phyloP scores from a whole-genome alignment of 441 rosid genomes.

The Erysimum pusillum region DNA sequence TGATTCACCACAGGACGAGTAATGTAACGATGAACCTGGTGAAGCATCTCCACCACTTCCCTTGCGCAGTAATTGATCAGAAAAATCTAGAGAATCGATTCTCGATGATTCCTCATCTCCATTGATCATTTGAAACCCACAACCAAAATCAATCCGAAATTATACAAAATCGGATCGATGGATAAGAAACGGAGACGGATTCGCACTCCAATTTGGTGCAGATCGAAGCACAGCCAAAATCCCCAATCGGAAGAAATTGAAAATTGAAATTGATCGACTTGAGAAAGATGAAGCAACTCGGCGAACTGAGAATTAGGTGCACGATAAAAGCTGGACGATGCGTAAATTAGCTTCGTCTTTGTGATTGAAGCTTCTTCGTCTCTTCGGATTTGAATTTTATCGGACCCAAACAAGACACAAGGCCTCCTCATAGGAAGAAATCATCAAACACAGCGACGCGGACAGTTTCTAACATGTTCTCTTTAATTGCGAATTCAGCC shows the following conservation, averaged over 20 bases:
- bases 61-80: constrained; percentile 46
- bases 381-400: constrained; percentile 10
- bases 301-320: constrained; percentile 27
- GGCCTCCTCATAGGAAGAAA: constrained; percentile 1
- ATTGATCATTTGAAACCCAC: constrained; percentile 57
- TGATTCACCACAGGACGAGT: constrained; percentile 87
- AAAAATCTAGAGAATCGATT: constrained; percentile 57
- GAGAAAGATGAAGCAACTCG: constrained; percentile 7
- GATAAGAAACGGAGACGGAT: not conserved
- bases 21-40: constrained; percentile 64
- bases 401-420: not conserved
- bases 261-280: constrained; percentile 9
- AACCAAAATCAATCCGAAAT: constrained; percentile 8
- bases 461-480: constrained; percentile 12
- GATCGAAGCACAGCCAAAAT: constrained; percentile 29
- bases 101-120: constrained; percentile 55
- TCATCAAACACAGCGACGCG: constrained; percentile 14
- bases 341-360: constrained; percentile 21
- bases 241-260: constrained; percentile 8
- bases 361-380: constrained; percentile 32
- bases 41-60: constrained; percentile 58
- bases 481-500: not conserved
- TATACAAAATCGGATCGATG: not conserved
- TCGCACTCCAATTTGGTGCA: constrained; percentile 2
- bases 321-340: not conserved